Evolutionary conservation across 108 stramenopile genomes (phyloP).

Genomic region (Nitzschia sp.): DNA sequence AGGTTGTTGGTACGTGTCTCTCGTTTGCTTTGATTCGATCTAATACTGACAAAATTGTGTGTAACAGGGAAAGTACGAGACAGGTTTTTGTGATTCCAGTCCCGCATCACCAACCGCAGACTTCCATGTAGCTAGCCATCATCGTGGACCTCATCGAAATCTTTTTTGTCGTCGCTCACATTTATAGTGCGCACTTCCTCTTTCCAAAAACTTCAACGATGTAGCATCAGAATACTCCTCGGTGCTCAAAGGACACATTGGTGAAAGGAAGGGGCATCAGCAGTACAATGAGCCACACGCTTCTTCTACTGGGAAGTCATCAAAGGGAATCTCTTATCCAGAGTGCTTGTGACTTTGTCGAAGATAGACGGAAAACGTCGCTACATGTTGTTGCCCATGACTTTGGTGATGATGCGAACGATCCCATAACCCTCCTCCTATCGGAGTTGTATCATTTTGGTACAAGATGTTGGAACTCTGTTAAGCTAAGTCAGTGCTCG

Average conservation of each 20-base stretch:
- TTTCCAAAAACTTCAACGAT: neutral
- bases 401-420: conserved; percentile 10
- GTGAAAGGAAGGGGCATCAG: too few species aligned
- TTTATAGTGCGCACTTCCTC: neutral
- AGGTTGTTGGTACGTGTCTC: too few species aligned
- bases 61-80: too few species aligned
- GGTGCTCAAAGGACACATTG: neutral
- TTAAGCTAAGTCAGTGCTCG: conserved; percentile 9
- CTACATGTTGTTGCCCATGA: conserved; percentile 13
- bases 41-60: too few species aligned
- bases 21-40: too few species aligned
- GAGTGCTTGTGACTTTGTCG: neutral
- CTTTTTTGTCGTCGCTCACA: too few species aligned
- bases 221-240: neutral
- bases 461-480: conserved; percentile 7
- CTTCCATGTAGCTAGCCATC: too few species aligned
- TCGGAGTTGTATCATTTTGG: neutral
- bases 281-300: conserved; percentile 3
- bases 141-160: too few species aligned
- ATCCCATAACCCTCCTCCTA: neutral
- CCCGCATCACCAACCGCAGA: too few species aligned
- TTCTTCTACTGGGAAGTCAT: neutral
- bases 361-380: neutral
- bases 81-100: too few species aligned
- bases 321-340: neutral